Percentiles rank a stretch among this genome's conserved stretches.
Evolutionary conservation across 2,329 filamentous ascomycete species (phyloP).

Genomic region (Botryosphaeria dothidea): DNA sequence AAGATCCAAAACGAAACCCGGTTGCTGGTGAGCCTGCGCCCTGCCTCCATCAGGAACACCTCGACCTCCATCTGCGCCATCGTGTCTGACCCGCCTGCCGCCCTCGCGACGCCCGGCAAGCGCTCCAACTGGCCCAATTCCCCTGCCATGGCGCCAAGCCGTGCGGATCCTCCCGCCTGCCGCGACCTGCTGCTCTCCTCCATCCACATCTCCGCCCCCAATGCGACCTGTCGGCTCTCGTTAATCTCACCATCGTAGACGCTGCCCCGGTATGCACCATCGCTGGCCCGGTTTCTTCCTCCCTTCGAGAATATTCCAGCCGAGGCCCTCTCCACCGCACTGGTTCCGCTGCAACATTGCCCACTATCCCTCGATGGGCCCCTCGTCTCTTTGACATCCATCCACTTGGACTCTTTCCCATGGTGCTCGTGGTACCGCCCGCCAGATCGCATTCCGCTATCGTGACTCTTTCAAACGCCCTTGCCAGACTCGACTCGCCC

Average conservation of each 20-base stretch:
- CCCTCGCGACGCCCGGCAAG: constrained; percentile 7
- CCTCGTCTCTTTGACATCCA: not conserved
- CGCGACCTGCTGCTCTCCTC: not conserved
- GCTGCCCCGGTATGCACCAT: not conserved
- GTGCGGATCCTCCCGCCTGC: constrained; percentile 7
- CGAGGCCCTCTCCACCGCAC: not conserved
- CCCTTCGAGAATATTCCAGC: constrained; percentile 14
- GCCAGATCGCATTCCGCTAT: constrained; percentile 3
- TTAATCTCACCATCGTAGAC: not conserved
- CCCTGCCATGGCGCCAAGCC: constrained; percentile 4
- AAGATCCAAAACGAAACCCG: constrained; percentile 13
- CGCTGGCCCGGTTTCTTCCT: not conserved
- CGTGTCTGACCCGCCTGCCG: constrained; percentile 4
- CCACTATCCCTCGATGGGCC: not conserved
- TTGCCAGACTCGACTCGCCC: not conserved
- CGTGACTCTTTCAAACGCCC: not conserved
- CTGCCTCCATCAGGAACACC: constrained; percentile 12
- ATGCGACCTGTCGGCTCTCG: constrained; percentile 1
- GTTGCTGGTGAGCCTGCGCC: constrained; percentile 9
- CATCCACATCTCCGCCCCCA: constrained; percentile 16
- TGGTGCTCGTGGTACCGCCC: no score
- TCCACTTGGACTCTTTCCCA: not conserved
- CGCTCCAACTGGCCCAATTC: constrained; percentile 4
- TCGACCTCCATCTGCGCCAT: not conserved
- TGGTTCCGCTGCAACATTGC: not conserved